Evolutionary conservation across 768 basidiomycete genomes (phyloP), one percentile per base, ranked within the genome.

Genomic region (Russula virescens): DNA sequence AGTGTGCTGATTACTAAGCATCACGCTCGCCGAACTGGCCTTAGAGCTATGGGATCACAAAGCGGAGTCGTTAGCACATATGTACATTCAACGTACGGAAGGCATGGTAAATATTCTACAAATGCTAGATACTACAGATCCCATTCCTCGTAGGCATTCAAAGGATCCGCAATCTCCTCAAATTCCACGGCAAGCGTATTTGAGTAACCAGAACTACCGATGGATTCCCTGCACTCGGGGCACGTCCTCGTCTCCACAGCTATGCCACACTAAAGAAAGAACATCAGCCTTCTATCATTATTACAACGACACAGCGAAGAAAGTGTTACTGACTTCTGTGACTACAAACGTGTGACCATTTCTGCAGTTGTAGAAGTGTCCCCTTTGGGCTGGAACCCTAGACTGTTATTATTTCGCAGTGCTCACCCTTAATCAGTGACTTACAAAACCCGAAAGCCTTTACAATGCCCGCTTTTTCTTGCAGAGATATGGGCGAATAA

Each of bases 321-420:
- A 19, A 8, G 59, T 42, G 19, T 21, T 13, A 66, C 75, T 31
- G 60, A 86, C 83, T 70, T 86, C 80, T 0, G 69, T 72, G 38
- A 88, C 86, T 2, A 83, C 80, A 59, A 83, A 87, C 0, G 79
- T 75, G 65, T 88, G 86, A 0, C 86, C 86, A 54, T 86, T 86
- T 58, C 68, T 67, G 58, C 74, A 75, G 21, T 70, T 74, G 65
- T 72, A 74, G 61, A 71, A 73, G 52, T 74, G 73, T 43, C 73
- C 73, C 4, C 68, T 56, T 40, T 71, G 70, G 2, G 69, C 71
- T 73, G 48, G 48, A 49, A 23, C 58, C 9, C 28, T 11, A 48
- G 8, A 26, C 38, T 2, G n/a, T 52, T 11, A 47, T 23, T 28
- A 5, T 31, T 23, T 13, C 31, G 26, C 19, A 9, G 47, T 10